Evolutionary conservation across 345 rosid species (phyloP).

Genomic region (Eucalyptus erythrocorys): DNA sequence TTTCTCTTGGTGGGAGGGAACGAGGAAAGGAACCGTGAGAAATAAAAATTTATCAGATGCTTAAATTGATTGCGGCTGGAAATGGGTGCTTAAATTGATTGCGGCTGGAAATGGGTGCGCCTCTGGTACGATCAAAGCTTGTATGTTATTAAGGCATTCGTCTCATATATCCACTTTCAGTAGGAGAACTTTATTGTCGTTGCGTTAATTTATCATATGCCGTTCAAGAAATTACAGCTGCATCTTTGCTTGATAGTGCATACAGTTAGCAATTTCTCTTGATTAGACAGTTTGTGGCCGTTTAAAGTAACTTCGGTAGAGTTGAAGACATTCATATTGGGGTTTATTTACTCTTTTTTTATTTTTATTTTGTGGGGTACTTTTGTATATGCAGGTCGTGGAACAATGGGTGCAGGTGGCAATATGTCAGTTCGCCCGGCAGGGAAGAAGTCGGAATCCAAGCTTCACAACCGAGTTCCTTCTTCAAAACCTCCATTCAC

Average conservation of each 20-base stretch:
- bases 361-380: neutral
- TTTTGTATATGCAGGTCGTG: conserved; percentile 5
- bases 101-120: neutral
- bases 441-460: conserved; percentile 15
- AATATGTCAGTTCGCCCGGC: conserved; percentile 38
- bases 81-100: neutral
- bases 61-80: neutral
- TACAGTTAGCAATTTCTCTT: neutral
- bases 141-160: neutral
- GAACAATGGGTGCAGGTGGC: conserved; percentile 85
- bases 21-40: neutral
- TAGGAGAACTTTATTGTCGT: neutral
- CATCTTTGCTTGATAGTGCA: neutral
- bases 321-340: neutral
- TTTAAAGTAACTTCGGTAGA: neutral
- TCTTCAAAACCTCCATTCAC: conserved; percentile 61
- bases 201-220: neutral
- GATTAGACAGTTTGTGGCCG: neutral
- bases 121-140: neutral
- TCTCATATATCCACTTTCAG: neutral
- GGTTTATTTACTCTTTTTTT: neutral
- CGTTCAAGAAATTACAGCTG: neutral
- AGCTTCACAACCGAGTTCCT: conserved; percentile 42
- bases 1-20: neutral
- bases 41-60: neutral